Evolutionary conservation across 2,329 filamentous ascomycete species (phyloP), one percentile per base, ranked within the genome.

Genomic region (Arthrinium phaeospermum): DNA sequence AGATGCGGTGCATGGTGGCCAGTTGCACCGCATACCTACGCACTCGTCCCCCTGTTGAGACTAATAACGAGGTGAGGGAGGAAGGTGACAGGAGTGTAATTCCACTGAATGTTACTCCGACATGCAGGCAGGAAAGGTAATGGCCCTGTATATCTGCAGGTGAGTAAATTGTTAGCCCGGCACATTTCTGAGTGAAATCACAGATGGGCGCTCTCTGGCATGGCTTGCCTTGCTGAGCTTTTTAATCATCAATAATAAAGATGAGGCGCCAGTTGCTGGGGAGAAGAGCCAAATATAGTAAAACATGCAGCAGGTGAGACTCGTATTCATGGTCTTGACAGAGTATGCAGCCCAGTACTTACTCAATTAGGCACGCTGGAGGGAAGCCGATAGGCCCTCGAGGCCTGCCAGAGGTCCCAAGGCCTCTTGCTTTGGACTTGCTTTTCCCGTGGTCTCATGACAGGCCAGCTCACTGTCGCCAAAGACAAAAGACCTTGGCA

Each of bases 401-500:
- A 7, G 6, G 16, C 16, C 8, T 6, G 14, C 2, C 53, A 22
- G 30, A n/a, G 10, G 16, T 7, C 30, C 57, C n/a, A n/a, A 30
- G 22, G 30, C 19, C 57, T 41, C 30, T n/a, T 22, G 30, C 16
- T 41, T 30, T 64, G 3, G 57, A 64, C 34, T 64, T 64, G 57
- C 57, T 64, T 64, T 61, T 64, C n/a, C 4, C 22, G 12, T 37
- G 34, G 57, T 41, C 57, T 64, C 57, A 41, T 64, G 57, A 41
- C 57, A n/a, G 34, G 57, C 34, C 57, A 64, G 57, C 57, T 41
- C 30, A 64, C 34, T 14, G 57, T 64, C 30, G 57, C 57, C 57
- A 64, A 41, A 64, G 57, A 41, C 57, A 64, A n/a, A 14, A 19
- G 19, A 5, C 19, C 53, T 61, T 22, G 53, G 53, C 53, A 37